Conservation (phyloP, 805 yeast species). For the Saturnispora mendoncae region DNA sequence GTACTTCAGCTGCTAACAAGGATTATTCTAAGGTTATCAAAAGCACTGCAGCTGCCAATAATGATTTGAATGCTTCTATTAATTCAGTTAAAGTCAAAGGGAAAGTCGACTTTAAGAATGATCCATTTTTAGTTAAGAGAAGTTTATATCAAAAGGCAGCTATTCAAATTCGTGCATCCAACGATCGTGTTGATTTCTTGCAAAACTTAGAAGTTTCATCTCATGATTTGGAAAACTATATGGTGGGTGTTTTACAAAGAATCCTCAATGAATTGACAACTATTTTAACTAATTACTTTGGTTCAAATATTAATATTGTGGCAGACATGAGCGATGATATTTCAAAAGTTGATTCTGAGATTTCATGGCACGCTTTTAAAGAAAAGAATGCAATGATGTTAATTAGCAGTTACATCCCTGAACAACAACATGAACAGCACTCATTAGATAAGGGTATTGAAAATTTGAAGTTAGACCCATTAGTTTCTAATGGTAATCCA, state of each 20-base stretch:
- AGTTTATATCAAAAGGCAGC: slow-evolving; percentile 29
- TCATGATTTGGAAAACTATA: slow-evolving; percentile 35
- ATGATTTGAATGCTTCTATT: slow-evolving; percentile 19
- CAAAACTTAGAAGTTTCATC: slow-evolving; percentile 34
- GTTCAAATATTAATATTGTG: slow-evolving; percentile 24
- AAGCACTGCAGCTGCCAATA: slow-evolving; percentile 25
- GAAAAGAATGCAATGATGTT: slow-evolving; percentile 27
- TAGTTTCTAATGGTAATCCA: slow-evolving; percentile 13
- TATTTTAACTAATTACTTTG: slow-evolving; percentile 26
- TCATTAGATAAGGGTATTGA: slow-evolving; percentile 10
- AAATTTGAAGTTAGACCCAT: slow-evolving; percentile 6
- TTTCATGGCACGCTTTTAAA: slow-evolving; percentile 39
- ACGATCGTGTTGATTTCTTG: slow-evolving; percentile 37
- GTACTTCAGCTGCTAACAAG: slow-evolving; percentile 32
- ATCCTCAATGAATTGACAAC: slow-evolving; percentile 26
- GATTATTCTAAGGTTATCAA: slow-evolving; percentile 31
- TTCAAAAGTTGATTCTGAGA: slow-evolving; percentile 27
- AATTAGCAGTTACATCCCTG: slow-evolving; percentile 15
- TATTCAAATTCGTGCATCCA: slow-evolving; percentile 38
- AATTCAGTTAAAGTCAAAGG: slow-evolving; percentile 10
- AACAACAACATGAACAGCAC: too few relatives aligned
- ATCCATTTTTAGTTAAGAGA: slow-evolving; percentile 40
- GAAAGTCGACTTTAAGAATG: slow-evolving; percentile 32
- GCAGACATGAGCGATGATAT: slow-evolving; percentile 27
- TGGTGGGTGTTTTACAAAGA: slow-evolving; percentile 34